Percentiles rank a stretch among this genome's conserved stretches.
These are phyloP conservation scores for Candida mattraensis DNA, from an alignment of 805 yeast genomes.

Conservation along the genomic window DNA sequence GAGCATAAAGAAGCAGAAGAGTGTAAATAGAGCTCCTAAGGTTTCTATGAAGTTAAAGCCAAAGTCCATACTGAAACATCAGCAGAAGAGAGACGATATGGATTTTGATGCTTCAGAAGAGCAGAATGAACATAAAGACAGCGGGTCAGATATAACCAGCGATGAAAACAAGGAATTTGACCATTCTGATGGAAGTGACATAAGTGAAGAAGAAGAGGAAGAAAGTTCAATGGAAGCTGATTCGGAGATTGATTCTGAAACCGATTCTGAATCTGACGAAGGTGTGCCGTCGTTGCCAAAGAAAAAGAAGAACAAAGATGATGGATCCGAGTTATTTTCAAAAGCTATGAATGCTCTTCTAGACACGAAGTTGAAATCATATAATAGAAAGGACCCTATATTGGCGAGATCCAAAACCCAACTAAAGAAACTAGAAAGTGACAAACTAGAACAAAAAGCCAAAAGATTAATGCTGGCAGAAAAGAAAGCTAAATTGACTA, in stretches of 20 bases:
- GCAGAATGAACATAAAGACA: slow-evolving; percentile 46
- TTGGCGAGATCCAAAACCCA: slow-evolving; percentile 77
- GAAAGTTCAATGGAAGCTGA: slow-evolving; percentile 16
- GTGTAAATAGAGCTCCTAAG: slow-evolving; percentile 61
- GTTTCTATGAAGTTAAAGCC: slow-evolving; percentile 44
- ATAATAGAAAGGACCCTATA: slow-evolving; percentile 87
- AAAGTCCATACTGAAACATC: slow-evolving; percentile 38
- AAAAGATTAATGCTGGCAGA: slow-evolving; percentile 67
- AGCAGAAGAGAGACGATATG: background rate
- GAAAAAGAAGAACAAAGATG: slow-evolving; percentile 59
- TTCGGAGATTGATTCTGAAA: slow-evolving; percentile 10
- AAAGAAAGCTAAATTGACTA: slow-evolving; percentile 64
- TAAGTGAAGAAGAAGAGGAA: slow-evolving; percentile 19
- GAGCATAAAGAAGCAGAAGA: slow-evolving; percentile 34
- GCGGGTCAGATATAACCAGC: slow-evolving; percentile 61
- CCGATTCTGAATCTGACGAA: slow-evolving; percentile 21
- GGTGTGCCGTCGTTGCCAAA: slow-evolving; percentile 37
- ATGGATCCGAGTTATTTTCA: slow-evolving; percentile 78
- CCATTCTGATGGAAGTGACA: slow-evolving; percentile 11
- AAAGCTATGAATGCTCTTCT: slow-evolving; percentile 81
- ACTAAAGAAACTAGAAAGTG: slow-evolving; percentile 70
- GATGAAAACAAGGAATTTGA: background rate
- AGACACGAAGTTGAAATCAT: slow-evolving; percentile 83
- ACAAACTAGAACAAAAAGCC: slow-evolving; percentile 83
- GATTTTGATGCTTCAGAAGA: background rate